Base-by-base conservation (phyloP, 2,329 filamentous ascomycete species). In the Diaporthe batatas region DNA sequence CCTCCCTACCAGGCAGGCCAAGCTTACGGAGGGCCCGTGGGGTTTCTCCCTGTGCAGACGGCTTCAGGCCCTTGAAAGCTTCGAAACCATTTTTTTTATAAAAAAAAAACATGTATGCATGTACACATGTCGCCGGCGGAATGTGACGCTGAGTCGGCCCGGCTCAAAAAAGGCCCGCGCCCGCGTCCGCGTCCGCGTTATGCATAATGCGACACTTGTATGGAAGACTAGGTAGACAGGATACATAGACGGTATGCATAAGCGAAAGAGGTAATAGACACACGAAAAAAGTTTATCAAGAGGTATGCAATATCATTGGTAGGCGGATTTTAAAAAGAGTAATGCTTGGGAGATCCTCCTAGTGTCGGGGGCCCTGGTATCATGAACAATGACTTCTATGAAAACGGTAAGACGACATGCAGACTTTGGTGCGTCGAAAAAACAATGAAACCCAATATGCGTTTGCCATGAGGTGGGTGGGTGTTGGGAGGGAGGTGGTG, bases 301-400 rank as follows among this genome's bases (percentile, higher is more conserved):
- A 25, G 16, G 36, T 47, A 47, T 51, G 47, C 44, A 65, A 39
- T 53, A 67, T 67, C 47, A 67, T 67, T 53, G 62, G 62, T 47
- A 39, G 39, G 21, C n/a, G n/a, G n/a, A n/a, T 70, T 39, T 16
- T 36, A 36, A 36, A 36, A 44, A 64, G 53, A 70, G 62, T 42
- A 53, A 58, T 71, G 72, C 59, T 68, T 69, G 72, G 69, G 69
- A 57, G 64, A 68, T 65, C 70, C 72, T 58, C 55, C 70, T 32
- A 42, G 16, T 47, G 16, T 39, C n/a, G 51, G 55, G 70, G 62
- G 64, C 64, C 72, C 69, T 74, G 72, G 72, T 74, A 74, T 74
- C 72, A 72, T 74, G 67, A 74, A 70, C 67, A 62, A 67, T 44
- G 58, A 34, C 68, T 67, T 72, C 72, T 72, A 74, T 72, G 72